These are phyloP conservation scores for Isabelozyma gotoi DNA, from an alignment of 805 yeast species.

Conservation along the genomic window DNA sequence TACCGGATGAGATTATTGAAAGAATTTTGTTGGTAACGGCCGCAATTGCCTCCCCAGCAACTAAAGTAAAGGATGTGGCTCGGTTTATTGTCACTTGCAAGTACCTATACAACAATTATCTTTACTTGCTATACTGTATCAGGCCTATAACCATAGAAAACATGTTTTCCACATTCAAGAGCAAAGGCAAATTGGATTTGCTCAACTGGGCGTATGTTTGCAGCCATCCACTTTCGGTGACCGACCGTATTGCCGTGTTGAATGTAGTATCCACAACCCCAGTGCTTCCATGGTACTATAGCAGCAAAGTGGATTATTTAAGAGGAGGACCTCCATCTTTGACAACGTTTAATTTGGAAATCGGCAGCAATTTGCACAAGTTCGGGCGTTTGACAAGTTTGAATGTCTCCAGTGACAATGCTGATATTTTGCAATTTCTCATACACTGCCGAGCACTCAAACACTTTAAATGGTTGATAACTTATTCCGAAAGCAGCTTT, in stretches of 20 bases:
- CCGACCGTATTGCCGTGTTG: neutral
- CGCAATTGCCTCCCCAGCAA: neutral
- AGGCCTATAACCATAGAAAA: conserved; percentile 7
- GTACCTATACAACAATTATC: conserved; percentile 6
- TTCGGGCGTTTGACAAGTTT: neutral
- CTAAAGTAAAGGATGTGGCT: conserved; percentile 3
- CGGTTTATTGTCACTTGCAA: conserved; percentile 10
- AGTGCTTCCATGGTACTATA: neutral
- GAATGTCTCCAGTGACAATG: conserved; percentile 1
- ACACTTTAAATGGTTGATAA: conserved; percentile 1
- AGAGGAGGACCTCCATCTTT: neutral
- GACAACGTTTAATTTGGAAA: neutral
- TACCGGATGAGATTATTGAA: conserved; percentile 10
- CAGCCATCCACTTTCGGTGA: neutral
- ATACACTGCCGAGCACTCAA: neutral
- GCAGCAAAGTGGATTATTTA: neutral
- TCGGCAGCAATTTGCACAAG: neutral
- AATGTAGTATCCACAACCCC: neutral
- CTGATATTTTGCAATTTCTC: neutral
- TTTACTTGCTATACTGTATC: conserved; percentile 9
- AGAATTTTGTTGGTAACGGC: conserved; percentile 8
- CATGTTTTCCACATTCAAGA: neutral
- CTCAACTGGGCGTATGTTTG: neutral
- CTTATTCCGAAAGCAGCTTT: conserved; percentile 1
- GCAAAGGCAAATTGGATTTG: neutral